Evolutionary conservation across 176 grass and related monocot species (phyloP).

Genomic region (Rhipidocladum racemiflorum): DNA sequence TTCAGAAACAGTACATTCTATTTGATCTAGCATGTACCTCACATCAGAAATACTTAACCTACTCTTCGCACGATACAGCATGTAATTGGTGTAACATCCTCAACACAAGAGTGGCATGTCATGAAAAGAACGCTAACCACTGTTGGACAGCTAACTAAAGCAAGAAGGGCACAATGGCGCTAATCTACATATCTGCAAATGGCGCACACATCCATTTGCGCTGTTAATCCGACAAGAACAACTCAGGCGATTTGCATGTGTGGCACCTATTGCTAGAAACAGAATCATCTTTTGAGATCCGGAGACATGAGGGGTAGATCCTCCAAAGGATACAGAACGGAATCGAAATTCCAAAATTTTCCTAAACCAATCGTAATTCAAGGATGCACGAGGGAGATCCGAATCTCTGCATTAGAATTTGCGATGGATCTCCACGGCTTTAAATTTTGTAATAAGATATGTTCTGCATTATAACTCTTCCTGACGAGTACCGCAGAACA

Average conservation of each 20-base stretch:
- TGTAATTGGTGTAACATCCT: neutral
- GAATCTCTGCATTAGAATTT: neutral
- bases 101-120: neutral
- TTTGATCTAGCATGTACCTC: neutral
- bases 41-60: neutral
- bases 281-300: neutral
- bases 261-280: neutral
- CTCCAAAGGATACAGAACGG: neutral
- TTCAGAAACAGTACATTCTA: neutral
- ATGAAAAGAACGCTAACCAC: neutral
- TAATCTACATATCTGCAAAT: neutral
- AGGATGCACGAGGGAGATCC: neutral
- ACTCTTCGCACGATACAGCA: neutral
- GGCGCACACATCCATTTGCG: neutral
- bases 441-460: neutral
- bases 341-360: neutral
- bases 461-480: neutral
- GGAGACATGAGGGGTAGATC: neutral
- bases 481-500: neutral
- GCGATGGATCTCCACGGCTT: too few relatives aligned
- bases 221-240: neutral
- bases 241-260: neutral
- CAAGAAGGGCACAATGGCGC: neutral
- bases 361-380: neutral
- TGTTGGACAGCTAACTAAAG: neutral